Base-by-base conservation (phyloP, 1,284 basidiomycete species). In the Rhodotorula sp. region DNA sequence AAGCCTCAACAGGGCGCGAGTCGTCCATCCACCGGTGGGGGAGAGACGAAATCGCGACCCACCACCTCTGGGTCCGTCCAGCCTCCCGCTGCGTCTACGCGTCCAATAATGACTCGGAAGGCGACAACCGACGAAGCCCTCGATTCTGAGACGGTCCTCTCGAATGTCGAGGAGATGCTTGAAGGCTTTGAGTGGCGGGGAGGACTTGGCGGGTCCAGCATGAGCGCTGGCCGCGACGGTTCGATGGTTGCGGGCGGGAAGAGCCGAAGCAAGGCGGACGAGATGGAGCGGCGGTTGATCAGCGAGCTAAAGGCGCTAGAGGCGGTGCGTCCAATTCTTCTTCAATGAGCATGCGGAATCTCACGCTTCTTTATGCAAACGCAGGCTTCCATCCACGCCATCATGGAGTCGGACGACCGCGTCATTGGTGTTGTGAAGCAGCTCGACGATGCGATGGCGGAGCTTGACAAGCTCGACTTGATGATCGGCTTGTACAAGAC, bases 111-210 rank as follows among this genome's bases (percentile, higher is more conserved):
- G 16, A 44, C 40, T 44, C 40, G 40, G 9, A 31, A 34, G 48
- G 48, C 50, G 46, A 48, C 59, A 34, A 26, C 24, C 16, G 68
- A 67, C 11, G 61, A 60, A 18, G 28, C 50, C 37, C 5, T 85
- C 62, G 88, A 90, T 50, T 88, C 91, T 75, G 90, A 88, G 10
- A 91, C 90, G 9, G 85, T 96, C 51, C 60, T 79, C 80, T 83
- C 88, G 15, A 94, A 88, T 79, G 92, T 99, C 6, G 96, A 99
- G 79, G 96, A 99, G 79, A 94, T 99, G 91, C 85, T 99, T 16
- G 95, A 99, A 78, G 94, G 94, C 0, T 95, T 97, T 78, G 95
- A 99, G 79, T 98, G 92, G 93, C 62, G 75, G 7, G 87, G 89
- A 1, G 89, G 72, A 8, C 40, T 44, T 85, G 73, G 69, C 20